Evolutionary conservation across 2,329 filamentous ascomycete species (phyloP), one percentile per base, ranked within the genome.

Genomic region (Cladosporium velox): DNA sequence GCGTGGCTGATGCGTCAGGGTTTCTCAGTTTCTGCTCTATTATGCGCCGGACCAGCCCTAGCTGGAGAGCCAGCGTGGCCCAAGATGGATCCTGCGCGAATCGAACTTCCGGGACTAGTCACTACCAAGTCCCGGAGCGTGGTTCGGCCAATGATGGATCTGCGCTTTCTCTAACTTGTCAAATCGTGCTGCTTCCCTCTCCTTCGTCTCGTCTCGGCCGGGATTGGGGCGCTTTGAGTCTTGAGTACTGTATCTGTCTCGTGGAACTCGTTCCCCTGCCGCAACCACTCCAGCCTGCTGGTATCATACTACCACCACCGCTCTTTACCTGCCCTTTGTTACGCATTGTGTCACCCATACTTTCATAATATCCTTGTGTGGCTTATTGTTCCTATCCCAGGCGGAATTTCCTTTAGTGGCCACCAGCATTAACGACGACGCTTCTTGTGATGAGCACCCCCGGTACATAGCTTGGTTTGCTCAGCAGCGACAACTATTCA

Each of bases 1-100:
- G 47, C 59, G 59, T 62, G 59, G 59, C 59, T 62, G 59, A 62
- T 52, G 59, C 59, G 32, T 35, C 59, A 58, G 55, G 55, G 55
- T 61, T 49, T 34, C 18, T 38, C 18, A 59, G 34, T 35, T 38
- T 49, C 24, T 49, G 41, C 28, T 49, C 41, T 49, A 18, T 44
- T 51, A 61, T 61, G 59, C 59, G 32, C 59, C 47, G 51, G 34
- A 26, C 60, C 41, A 44, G 51, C 41, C 59, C 59, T 61, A 61
- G 44, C 32, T 51, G 30, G 18, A 14, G 59, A 32, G 10, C 60
- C 5, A 15, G 55, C 24, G 51, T 64, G 49, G 60, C 34, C 49
- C 21, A 30, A 44, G 52, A 55, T 64, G 60, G 60, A 64, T 54
- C 32, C 60, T 64, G 51, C 49, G 59, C 59, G 47, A 52, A 52